phyloP scores from a whole-genome alignment of 306 rosid genomes.

The Cucurbita argyrosperma region DNA sequence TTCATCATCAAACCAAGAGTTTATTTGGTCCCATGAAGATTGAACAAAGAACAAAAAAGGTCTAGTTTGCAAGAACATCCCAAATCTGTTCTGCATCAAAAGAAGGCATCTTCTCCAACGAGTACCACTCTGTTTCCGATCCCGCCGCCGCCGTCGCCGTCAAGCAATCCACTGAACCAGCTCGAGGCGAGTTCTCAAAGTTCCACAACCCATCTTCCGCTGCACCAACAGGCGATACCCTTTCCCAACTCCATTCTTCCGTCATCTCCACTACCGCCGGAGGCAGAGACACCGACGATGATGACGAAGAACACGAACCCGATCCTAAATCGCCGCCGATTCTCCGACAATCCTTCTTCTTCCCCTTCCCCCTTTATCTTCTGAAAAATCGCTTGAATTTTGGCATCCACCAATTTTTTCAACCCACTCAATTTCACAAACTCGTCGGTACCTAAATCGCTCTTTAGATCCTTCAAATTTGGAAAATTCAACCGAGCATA shows the following conservation, averaged over 20 bases:
- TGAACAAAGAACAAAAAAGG: not conserved
- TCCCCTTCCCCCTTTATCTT: constrained; percentile 65
- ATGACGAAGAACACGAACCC: constrained; percentile 23
- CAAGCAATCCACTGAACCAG: constrained; percentile 30
- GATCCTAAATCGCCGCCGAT: not conserved
- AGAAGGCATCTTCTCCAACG: constrained; percentile 72
- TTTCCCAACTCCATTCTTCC: constrained; percentile 24
- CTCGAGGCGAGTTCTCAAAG: constrained; percentile 24
- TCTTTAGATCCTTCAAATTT: constrained; percentile 47
- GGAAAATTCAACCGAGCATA: constrained; percentile 93
- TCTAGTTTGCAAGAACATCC: constrained; percentile 73
- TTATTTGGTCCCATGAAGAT: not conserved
- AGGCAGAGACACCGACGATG: constrained; percentile 12
- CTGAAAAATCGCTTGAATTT: constrained; percentile 78
- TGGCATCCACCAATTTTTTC: constrained; percentile 59
- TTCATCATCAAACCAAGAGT: not conserved
- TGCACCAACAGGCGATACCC: constrained; percentile 19
- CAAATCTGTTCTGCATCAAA: constrained; percentile 83
- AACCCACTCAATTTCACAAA: constrained; percentile 42
- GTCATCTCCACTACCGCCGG: constrained; percentile 8
- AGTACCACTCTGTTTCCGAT: constrained; percentile 37
- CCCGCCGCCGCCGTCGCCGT: constrained; percentile 18
- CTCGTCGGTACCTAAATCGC: constrained; percentile 41
- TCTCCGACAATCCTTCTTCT: constrained; percentile 11
- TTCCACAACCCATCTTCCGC: constrained; percentile 58